These are phyloP conservation scores for Lobosporangium transversale DNA, from an alignment of 192 early-diverging fungal genomes.

Conservation along the genomic window DNA sequence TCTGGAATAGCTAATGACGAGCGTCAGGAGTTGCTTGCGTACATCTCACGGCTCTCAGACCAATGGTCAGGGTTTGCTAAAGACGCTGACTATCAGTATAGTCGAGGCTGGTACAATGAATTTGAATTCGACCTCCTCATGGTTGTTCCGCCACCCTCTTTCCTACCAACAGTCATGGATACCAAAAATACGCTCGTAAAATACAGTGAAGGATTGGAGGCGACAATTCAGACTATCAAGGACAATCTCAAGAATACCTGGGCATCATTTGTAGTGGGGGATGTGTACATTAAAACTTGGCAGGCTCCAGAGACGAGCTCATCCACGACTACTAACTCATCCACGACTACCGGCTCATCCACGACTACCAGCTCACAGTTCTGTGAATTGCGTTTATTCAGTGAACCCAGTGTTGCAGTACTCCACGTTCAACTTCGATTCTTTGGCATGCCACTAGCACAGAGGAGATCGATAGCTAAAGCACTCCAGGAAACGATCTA, in stretches of 20 bases:
- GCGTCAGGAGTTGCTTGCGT: conserved; percentile 15
- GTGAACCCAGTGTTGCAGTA: conserved; percentile 32
- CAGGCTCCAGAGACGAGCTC: conserved; percentile 21
- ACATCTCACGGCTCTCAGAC: conserved; percentile 36
- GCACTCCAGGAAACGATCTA: conserved; percentile 12
- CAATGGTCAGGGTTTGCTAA: conserved; percentile 47
- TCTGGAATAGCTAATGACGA: conserved; percentile 1
- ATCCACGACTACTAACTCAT: conserved; percentile 12
- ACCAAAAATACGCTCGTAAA: conserved; percentile 41
- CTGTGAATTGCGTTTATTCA: conserved; percentile 48
- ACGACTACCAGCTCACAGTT: conserved; percentile 35
- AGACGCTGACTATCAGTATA: conserved; percentile 44
- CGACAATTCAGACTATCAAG: conserved; percentile 12
- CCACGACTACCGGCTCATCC: conserved; percentile 6
- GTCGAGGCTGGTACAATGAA: conserved; percentile 61
- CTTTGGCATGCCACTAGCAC: conserved; percentile 22
- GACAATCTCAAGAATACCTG: conserved; percentile 30
- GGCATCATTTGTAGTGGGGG: conserved; percentile 42
- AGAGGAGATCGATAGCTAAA: conserved; percentile 9
- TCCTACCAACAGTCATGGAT: conserved; percentile 40
- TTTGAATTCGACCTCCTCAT: conserved; percentile 56
- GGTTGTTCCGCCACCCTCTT: conserved; percentile 29
- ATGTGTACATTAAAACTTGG: conserved; percentile 40
- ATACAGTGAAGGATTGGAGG: conserved; percentile 29
- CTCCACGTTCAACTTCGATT: conserved; percentile 32